Base-by-base conservation (phyloP, 2,329 filamentous ascomycete genomes). In the Phaeoacremonium minimum region DNA sequence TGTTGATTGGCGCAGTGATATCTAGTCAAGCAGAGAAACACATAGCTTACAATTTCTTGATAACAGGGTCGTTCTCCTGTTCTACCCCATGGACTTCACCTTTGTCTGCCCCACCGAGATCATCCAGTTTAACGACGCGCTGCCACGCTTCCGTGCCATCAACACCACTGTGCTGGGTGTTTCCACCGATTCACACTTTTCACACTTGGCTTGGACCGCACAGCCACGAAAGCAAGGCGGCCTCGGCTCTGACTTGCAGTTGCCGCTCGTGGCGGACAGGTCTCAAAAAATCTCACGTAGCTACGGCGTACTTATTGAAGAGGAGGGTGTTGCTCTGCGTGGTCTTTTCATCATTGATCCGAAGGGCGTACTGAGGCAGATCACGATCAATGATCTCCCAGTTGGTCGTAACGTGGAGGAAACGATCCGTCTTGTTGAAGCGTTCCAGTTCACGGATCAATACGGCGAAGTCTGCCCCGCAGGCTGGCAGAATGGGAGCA, bases 361-460 rank as follows among this genome's bases (percentile, higher is more conserved):
- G 41, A 73, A 75, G 57, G 78, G 77, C 37, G 57, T 69, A 18
- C 63, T 83, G 17, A 62, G 77, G 44, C 75, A 78, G 67, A 78
- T 82, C 56, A 80, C 77, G 43, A 66, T 82, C 64, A 82, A 82
- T 60, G 77, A 83, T 50, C 67, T 80, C 19, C 75, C 77, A 42
- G 77, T 83, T 45, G 78, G 79, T 42, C 75, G 79, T 46, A 71
- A 73, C 46, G 79, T 83, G 37, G 75, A 80, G 53, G 79, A 83
- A 63, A 73, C 75, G 3, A 66, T 80, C 48, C 75, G 79, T 26
- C 82, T 84, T 2, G 75, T 82, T 40, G 72, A 83, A 46, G 83
- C 84, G 6, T 89, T 89, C 59, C 86, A 90, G 61, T 87, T 91
- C 67, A 85, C 85, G 11, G 85, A 90, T 48, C 85, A 87, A 48